Conservation (phyloP, 129 eudicot species). For the Sambucus nigra region DNA sequence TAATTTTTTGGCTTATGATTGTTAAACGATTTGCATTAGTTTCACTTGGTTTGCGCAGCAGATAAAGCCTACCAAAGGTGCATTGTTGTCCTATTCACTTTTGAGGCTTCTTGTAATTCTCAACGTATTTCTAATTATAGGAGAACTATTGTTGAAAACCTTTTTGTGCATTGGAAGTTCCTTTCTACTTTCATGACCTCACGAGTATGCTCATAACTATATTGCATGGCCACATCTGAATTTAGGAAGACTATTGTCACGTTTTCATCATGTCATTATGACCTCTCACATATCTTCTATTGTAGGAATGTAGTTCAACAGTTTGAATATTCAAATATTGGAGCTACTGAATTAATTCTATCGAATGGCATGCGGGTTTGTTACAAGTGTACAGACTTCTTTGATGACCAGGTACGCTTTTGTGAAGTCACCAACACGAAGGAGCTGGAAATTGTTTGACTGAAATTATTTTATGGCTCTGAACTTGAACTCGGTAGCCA, state of each 20-base stretch:
- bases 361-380: slow-evolving; percentile 96
- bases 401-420: slow-evolving; percentile 79
- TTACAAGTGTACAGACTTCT: slow-evolving; percentile 82
- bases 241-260: not conserved
- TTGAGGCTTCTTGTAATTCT: no score
- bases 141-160: not conserved
- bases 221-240: not conserved
- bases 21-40: no score
- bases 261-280: not conserved
- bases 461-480: not conserved
- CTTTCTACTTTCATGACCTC: not conserved
- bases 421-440: slow-evolving; percentile 1
- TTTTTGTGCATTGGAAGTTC: slow-evolving; percentile 3
- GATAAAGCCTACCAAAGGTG: no score
- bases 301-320: slow-evolving; percentile 60
- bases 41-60: no score
- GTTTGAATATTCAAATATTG: slow-evolving; percentile 51
- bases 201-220: not conserved
- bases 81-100: no score
- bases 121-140: no score
- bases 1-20: no score
- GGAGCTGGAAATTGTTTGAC: not conserved
- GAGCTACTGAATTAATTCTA: slow-evolving; percentile 65
- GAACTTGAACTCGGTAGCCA: no score
- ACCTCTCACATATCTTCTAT: slow-evolving; percentile 6